Base-by-base conservation (phyloP, 306 rosid genomes). In the Carpinus viminea region DNA sequence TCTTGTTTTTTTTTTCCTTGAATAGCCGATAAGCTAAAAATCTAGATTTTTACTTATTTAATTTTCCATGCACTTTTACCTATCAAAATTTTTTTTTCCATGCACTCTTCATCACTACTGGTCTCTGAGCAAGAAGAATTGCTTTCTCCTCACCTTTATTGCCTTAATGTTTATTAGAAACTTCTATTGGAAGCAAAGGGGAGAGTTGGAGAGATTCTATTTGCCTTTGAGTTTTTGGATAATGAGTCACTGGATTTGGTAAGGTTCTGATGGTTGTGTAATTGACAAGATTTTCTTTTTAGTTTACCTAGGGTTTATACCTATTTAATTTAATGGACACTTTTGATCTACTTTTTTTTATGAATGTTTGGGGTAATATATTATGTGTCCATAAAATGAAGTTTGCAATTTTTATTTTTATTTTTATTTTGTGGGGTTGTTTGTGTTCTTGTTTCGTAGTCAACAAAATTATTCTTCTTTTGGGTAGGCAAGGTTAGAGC, bases 211-310 rank as follows among this genome's bases (percentile, higher is more conserved):
- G 98, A 91, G 87, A 88, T 95, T 81, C 89, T 95, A 61, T 95
- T 98, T 79, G 98, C 98, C 72, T 95, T 95, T 86, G 98, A 95
- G 84, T 95, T 95, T 80, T 87, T 95, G 78, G 98, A 95, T 85
- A 77, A 69, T 81, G 71, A 69, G 60, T 86, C 98, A 53, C 72
- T 92, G 97, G 81, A 95, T 76, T 83, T 95, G 97, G 98, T 95
- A 82, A 86, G 86, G 46, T 82, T 74, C 59, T 34, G 24, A 15
- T 8, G n/a, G 12, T 5, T 52, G 26, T 52, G 20, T 50, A 50
- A 15, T 52, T 31, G 60, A 52, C 26, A 61, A 21, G 41, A 28
- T 24, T 52, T 72, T 4, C 52, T 50, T 24, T n/a, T 17, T 17
- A 7, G 24, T 34, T 47, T 72, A 2, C 41, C 57, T 72, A 8